Evolutionary conservation across 2,329 filamentous ascomycete species (phyloP).

Genomic region (Byssothecium circinans): DNA sequence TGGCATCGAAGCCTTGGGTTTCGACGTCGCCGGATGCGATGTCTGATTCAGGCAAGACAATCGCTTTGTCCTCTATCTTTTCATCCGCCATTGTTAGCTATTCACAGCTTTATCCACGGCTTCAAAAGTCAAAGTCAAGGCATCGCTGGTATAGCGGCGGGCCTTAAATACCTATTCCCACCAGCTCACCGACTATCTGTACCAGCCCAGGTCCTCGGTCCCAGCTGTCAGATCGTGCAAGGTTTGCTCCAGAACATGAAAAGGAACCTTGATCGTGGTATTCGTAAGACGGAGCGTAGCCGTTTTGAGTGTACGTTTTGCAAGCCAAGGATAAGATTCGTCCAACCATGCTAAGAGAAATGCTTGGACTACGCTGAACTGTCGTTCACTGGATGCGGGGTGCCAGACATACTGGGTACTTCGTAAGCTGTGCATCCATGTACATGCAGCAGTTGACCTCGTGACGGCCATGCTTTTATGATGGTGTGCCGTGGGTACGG

Average conservation of each 20-base stretch:
- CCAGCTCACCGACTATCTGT: neutral
- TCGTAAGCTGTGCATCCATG: neutral
- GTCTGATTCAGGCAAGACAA: conserved; percentile 10
- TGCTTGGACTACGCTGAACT: neutral
- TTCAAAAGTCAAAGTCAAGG: neutral
- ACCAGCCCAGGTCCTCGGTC: neutral
- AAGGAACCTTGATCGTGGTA: neutral
- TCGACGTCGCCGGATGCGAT: conserved; percentile 25
- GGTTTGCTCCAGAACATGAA: too few relatives aligned
- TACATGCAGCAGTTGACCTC: neutral
- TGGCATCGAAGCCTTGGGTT: conserved; percentile 39
- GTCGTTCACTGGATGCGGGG: neutral
- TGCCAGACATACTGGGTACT: too few relatives aligned
- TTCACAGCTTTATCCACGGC: neutral
- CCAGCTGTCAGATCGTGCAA: neutral
- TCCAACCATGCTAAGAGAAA: neutral
- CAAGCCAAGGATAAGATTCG: neutral
- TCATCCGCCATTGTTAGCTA: conserved; percentile 11
- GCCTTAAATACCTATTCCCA: neutral
- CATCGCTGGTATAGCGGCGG: neutral
- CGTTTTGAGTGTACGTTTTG: neutral
- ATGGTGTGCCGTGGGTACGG: too few relatives aligned
- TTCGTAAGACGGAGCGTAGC: neutral
- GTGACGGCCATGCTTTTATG: neutral
- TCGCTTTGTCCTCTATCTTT: conserved; percentile 11